These are phyloP conservation scores for Smittium culicis DNA, from an alignment of 371 early-diverging fungal species.

Conservation along the genomic window DNA sequence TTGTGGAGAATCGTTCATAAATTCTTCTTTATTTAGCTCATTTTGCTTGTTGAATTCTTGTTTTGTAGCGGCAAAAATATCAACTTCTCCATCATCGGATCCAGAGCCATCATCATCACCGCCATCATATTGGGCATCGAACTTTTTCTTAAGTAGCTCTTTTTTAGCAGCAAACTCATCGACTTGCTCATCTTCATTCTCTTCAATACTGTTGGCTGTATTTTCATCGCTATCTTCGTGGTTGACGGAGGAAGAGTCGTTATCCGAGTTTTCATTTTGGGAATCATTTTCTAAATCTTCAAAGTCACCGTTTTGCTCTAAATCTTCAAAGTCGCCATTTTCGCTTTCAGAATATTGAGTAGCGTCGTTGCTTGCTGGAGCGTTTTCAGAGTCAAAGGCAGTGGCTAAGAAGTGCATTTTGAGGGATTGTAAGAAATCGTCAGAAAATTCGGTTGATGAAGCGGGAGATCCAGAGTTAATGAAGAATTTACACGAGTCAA, in stretches of 20 bases:
- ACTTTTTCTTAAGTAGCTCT: constrained; percentile 78
- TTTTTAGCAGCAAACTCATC: constrained; percentile 61
- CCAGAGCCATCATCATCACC: constrained; percentile 53
- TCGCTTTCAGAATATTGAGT: constrained; percentile 33
- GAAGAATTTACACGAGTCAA: constrained; percentile 30
- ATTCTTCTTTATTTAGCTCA: constrained; percentile 65
- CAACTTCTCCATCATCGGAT: constrained; percentile 79
- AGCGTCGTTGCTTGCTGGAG: too few species aligned
- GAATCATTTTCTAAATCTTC: constrained; percentile 20
- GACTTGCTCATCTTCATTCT: constrained; percentile 16
- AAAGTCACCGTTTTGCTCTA: constrained; percentile 18
- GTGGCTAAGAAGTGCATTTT: too few species aligned
- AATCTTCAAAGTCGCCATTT: constrained; percentile 17
- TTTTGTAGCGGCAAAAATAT: constrained; percentile 37
- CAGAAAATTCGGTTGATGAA: constrained; percentile 9
- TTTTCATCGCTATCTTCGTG: constrained; percentile 9
- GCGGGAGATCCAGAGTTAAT: not conserved
- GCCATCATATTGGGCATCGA: constrained; percentile 74
- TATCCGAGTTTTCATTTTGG: constrained; percentile 9
- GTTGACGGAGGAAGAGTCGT: not conserved
- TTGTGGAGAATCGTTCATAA: constrained; percentile 66
- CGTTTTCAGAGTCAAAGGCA: too few species aligned
- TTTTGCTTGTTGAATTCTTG: constrained; percentile 43
- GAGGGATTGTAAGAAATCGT: too few species aligned
- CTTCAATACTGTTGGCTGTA: constrained; percentile 20